Evolutionary conservation across 139 green algal species (phyloP).

Genomic region (Gonium pectorale): DNA sequence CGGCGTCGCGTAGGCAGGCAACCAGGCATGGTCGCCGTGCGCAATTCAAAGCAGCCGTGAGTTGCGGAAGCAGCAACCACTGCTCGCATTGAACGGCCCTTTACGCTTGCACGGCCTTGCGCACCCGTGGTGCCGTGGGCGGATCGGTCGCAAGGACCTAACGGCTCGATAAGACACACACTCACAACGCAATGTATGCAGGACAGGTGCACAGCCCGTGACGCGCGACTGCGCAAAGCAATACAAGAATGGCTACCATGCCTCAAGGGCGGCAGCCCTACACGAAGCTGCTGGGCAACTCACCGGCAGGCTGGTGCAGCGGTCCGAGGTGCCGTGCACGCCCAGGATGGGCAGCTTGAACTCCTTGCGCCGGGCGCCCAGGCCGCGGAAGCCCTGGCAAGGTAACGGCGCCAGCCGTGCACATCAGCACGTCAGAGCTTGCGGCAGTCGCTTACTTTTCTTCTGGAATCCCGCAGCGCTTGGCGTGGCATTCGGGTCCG

Average conservation of each 20-base stretch:
- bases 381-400: neutral
- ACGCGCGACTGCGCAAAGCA: neutral
- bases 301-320: slow-evolving; percentile 48
- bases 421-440: too few relatives aligned
- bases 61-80: too few relatives aligned
- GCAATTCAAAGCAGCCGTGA: neutral
- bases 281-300: neutral
- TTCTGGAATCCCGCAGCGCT: too few relatives aligned
- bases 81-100: too few relatives aligned
- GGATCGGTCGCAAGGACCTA: too few relatives aligned
- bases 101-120: neutral
- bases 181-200: neutral
- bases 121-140: neutral
- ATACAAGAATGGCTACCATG: neutral
- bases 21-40: neutral
- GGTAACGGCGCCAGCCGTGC: too few relatives aligned
- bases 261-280: neutral
- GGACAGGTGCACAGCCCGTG: neutral
- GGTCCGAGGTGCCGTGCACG: slow-evolving; percentile 51
- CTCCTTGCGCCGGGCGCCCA: neutral
- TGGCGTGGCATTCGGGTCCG: too few relatives aligned
- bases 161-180: neutral
- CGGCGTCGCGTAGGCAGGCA: neutral
- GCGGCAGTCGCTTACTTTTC: too few relatives aligned
- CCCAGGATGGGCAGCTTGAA: slow-evolving; percentile 50